These are phyloP conservation scores for Aspergillus asperescens DNA, from an alignment of 495 filamentous ascomycete genomes.

Conservation along the genomic window DNA sequence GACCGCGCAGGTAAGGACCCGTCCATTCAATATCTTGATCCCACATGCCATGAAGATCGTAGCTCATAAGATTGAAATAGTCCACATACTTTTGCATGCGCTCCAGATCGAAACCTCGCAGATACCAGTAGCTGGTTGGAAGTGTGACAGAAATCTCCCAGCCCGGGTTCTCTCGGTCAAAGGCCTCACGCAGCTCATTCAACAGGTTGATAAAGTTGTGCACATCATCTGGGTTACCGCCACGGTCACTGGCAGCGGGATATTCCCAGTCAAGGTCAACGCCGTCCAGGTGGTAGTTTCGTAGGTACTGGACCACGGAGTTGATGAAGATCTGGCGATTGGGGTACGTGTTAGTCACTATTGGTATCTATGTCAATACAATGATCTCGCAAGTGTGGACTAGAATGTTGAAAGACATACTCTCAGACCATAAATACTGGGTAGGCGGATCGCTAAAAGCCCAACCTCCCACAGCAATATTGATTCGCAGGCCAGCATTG, in stretches of 20 bases:
- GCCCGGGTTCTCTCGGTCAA: constrained; percentile 11
- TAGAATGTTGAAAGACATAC: too few species aligned
- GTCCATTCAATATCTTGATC: constrained; percentile 8
- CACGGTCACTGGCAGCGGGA: constrained; percentile 39
- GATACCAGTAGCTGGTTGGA: constrained; percentile 47
- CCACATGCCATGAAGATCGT: constrained; percentile 35
- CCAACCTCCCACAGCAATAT: constrained; percentile 8
- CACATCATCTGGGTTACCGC: constrained; percentile 32
- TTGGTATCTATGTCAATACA: neutral
- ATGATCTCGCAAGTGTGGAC: too few species aligned
- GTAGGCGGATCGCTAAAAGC: constrained; percentile 2
- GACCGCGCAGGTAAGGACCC: constrained; percentile 7
- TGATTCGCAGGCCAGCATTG: neutral
- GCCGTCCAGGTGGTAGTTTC: neutral
- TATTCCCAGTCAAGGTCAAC: constrained; percentile 29
- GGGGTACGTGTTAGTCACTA: neutral
- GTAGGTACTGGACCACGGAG: neutral
- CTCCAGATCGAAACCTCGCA: constrained; percentile 43
- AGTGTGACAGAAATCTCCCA: constrained; percentile 38
- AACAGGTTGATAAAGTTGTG: constrained; percentile 33
- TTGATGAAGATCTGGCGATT: neutral
- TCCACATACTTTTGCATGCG: constrained; percentile 33
- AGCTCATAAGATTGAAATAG: constrained; percentile 53
- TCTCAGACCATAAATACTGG: neutral
- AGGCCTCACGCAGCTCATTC: constrained; percentile 24